Percentiles rank a stretch among this genome's conserved stretches.
phyloP scores from a whole-genome alignment of 1,284 basidiomycete species.

The Singerocomus rubriflavus region DNA sequence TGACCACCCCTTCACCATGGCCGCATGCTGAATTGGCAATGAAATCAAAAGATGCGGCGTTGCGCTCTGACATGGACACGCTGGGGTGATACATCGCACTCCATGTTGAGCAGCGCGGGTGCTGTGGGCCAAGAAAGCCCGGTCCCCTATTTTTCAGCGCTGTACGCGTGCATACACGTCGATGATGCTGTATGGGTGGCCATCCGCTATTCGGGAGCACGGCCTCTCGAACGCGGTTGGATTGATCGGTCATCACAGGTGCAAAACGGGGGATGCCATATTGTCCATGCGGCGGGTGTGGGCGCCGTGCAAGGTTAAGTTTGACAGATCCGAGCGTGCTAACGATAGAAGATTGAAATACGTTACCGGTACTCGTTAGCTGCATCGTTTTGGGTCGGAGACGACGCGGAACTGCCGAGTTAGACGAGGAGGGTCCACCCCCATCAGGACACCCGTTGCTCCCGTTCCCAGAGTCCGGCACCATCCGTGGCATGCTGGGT shows the following conservation, averaged over 20 bases:
- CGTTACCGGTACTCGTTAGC: conserved; percentile 4
- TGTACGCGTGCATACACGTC: background rate
- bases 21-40: conserved; percentile 3
- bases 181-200: background rate
- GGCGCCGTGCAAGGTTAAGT: conserved; percentile 24
- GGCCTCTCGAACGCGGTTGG: background rate
- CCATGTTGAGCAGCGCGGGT: background rate
- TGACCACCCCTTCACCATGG: conserved; percentile 5
- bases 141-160: background rate
- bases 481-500: background rate
- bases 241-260: conserved; percentile 1
- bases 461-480: background rate
- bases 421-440: background rate
- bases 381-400: conserved; percentile 10
- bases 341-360: conserved; percentile 10
- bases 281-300: background rate
- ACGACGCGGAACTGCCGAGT: conserved; percentile 7
- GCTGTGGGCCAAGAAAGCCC: background rate
- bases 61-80: background rate
- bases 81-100: background rate
- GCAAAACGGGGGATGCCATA: conserved; percentile 3
- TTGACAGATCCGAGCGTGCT: conserved; percentile 10
- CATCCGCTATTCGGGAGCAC: background rate
- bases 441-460: background rate
- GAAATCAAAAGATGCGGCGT: background rate